Evolutionary conservation across 352 stramenopile genomes (phyloP).

Genomic region (Phytophthora capsici): DNA sequence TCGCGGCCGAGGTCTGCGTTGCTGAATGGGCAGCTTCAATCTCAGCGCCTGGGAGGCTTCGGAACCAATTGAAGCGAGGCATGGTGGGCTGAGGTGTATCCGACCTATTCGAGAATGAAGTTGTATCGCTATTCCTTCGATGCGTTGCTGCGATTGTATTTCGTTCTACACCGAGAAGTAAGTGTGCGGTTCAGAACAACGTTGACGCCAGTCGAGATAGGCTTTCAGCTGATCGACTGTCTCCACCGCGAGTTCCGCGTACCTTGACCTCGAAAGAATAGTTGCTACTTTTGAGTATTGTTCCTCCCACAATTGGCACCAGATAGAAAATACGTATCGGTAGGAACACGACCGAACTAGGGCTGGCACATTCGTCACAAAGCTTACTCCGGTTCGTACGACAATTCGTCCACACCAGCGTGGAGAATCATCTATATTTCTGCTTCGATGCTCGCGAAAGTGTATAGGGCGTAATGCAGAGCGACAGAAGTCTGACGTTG

Average conservation of each 20-base stretch:
- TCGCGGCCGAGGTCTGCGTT: not conserved
- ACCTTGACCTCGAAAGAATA: not conserved
- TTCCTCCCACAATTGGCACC: too few species aligned
- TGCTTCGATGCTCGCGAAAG: not conserved
- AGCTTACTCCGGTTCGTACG: not conserved
- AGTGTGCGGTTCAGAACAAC: conserved; percentile 1
- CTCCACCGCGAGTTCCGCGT: not conserved
- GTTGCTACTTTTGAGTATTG: not conserved
- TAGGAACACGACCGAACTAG: not conserved
- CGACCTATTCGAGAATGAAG: conserved; percentile 16
- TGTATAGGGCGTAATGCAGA: not conserved
- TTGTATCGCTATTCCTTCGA: not conserved
- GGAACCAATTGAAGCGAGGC: conserved; percentile 9
- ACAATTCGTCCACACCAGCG: too few species aligned
- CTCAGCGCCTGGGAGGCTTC: not conserved
- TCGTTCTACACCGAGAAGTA: conserved; percentile 7
- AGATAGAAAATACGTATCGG: not conserved
- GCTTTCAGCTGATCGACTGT: not conserved
- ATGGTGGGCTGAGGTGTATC: conserved; percentile 1
- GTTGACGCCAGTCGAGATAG: not conserved
- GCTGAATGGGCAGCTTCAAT: not conserved
- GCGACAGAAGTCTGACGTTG: not conserved
- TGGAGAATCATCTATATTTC: not conserved
- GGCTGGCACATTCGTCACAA: not conserved
- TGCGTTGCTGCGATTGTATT: not conserved